Conservation (phyloP, 129 eudicot species). For the Flaveria ramosissima region DNA sequence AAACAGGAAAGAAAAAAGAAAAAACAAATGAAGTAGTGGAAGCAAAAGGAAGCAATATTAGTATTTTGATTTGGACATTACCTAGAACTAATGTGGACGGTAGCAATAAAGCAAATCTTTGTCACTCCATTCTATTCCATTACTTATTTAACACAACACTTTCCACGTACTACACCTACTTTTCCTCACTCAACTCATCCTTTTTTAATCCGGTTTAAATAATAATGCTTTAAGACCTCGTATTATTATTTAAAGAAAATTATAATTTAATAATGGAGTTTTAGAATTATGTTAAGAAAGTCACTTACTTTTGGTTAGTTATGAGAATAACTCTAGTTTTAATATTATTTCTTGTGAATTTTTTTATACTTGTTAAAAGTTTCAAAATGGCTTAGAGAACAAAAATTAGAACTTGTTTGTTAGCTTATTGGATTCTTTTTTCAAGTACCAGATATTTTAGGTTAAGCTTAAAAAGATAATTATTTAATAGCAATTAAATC, state of each 20-base stretch:
- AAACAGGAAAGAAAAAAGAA: neutral
- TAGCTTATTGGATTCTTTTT: no score
- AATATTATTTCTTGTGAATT: no score
- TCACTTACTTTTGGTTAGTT: no score
- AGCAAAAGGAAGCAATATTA: slow-evolving; percentile 23
- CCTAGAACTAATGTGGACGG: slow-evolving; percentile 11
- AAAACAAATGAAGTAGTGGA: slow-evolving; percentile 27
- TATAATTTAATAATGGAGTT: no score
- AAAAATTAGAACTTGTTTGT: no score
- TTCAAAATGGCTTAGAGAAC: no score
- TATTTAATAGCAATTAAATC: no score
- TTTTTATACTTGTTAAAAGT: no score
- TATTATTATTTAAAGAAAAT: neutral
- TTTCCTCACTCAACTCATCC: neutral
- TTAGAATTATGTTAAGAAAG: no score
- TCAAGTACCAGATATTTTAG: no score
- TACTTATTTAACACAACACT: slow-evolving; percentile 11
- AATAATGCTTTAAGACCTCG: neutral
- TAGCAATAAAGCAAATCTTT: slow-evolving; percentile 31
- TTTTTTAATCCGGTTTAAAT: neutral
- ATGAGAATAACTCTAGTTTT: no score
- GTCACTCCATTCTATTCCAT: slow-evolving; percentile 28
- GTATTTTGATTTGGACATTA: slow-evolving; percentile 13
- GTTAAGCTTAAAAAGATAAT: no score
- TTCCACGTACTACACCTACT: slow-evolving; percentile 30